Conservation (phyloP, 2,329 filamentous ascomycete species). For the Penicillium sumatraense region DNA sequence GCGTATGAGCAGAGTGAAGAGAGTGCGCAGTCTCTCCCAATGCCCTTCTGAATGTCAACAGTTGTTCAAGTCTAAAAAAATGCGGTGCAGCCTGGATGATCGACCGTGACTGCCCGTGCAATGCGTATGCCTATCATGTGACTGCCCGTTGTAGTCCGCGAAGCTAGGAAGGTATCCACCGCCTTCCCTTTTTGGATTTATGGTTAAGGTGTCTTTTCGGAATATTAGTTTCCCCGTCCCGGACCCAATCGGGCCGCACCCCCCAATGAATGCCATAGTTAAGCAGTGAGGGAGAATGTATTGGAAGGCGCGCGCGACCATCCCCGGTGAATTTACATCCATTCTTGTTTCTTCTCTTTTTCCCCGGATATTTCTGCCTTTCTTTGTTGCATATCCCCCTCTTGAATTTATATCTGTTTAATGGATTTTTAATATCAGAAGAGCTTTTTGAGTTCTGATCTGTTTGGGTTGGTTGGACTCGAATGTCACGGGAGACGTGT, state of each 20-base stretch:
- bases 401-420: conserved; percentile 9
- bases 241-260: conserved; percentile 3
- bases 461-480: conserved; percentile 29
- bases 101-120: background rate
- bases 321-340: conserved; percentile 10
- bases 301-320: conserved; percentile 3
- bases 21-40: background rate
- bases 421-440: conserved; percentile 22
- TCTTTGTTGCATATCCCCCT: background rate
- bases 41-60: background rate
- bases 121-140: background rate
- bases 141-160: no score
- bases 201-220: conserved; percentile 10
- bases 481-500: conserved; percentile 34
- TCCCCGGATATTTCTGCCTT: conserved; percentile 16
- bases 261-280: no score
- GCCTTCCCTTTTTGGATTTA: background rate
- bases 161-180: no score
- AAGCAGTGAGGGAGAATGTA: no score
- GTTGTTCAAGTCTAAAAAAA: background rate
- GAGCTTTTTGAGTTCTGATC: conserved; percentile 8
- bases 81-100: background rate
- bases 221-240: conserved; percentile 4
- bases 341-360: conserved; percentile 6
- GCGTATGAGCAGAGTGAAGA: background rate